Evolutionary conservation across 805 yeast genomes (phyloP).

Genomic region (Kazachstania africana): DNA sequence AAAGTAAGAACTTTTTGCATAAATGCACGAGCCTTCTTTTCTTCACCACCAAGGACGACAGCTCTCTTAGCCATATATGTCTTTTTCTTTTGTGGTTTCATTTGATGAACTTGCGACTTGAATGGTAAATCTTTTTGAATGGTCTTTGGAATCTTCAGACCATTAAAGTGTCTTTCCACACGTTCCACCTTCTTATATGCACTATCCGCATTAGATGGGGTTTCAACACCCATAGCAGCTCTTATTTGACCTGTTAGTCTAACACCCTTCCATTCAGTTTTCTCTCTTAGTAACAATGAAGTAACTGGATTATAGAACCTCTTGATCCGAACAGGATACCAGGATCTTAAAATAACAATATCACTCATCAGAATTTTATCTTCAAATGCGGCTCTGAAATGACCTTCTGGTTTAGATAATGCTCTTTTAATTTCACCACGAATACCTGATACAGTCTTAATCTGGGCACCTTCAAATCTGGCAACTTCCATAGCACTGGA

Average conservation of each 20-base stretch:
- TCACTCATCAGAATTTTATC: constrained; percentile 89
- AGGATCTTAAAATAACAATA: constrained; percentile 78
- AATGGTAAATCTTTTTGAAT: constrained; percentile 75
- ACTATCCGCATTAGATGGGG: constrained; percentile 47
- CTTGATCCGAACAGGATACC: constrained; percentile 91
- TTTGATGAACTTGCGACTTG: constrained; percentile 77
- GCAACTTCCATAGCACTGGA: constrained; percentile 88
- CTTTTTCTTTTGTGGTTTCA: constrained; percentile 77
- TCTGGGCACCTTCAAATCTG: constrained; percentile 94
- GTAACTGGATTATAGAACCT: constrained; percentile 94
- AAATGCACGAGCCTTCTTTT: constrained; percentile 82
- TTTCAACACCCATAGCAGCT: constrained; percentile 53
- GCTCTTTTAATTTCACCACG: constrained; percentile 97
- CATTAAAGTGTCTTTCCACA: constrained; percentile 71
- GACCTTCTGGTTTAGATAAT: constrained; percentile 86
- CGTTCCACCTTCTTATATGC: constrained; percentile 68
- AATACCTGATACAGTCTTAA: constrained; percentile 93
- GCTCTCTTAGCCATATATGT: constrained; percentile 86
- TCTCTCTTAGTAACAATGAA: constrained; percentile 65
- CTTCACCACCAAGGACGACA: constrained; percentile 84
- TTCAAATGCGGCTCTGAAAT: constrained; percentile 92
- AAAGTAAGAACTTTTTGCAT: constrained; percentile 80
- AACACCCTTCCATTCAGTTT: constrained; percentile 92
- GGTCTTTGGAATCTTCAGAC: constrained; percentile 74
- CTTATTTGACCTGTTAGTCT: constrained; percentile 89